A percentile compares a stretch with the other conserved stretches of the same genome.
Evolutionary conservation across 2,329 filamentous ascomycete genomes (phyloP).

Genomic region (Diaporthe vaccinii): DNA sequence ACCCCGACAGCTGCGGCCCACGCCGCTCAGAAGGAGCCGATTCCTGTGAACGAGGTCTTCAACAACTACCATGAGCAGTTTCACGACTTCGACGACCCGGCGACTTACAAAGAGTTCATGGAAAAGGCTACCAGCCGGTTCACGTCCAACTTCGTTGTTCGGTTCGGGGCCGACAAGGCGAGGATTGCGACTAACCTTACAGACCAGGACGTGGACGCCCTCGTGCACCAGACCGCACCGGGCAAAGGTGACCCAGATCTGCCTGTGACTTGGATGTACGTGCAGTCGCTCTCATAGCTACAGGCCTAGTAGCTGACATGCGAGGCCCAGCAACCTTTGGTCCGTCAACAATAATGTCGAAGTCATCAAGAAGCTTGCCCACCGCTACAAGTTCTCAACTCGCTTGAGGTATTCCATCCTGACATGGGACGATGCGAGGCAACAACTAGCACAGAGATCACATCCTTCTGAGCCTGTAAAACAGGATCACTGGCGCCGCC

Average conservation of each 20-base stretch:
- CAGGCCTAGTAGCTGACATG: slow-evolving; percentile 37
- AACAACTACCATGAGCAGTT: slow-evolving; percentile 52
- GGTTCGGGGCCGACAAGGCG: slow-evolving; percentile 70
- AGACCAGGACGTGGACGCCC: slow-evolving; percentile 53
- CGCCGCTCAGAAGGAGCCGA: slow-evolving; percentile 22
- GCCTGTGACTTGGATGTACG: slow-evolving; percentile 79
- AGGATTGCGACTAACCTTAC: slow-evolving; percentile 69
- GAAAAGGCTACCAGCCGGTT: slow-evolving; percentile 53
- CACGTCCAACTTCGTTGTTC: slow-evolving; percentile 73
- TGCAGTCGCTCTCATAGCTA: slow-evolving; percentile 30
- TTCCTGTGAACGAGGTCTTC: slow-evolving; percentile 24
- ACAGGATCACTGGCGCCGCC: not conserved
- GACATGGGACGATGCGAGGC: slow-evolving; percentile 54
- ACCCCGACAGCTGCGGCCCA: slow-evolving; percentile 32
- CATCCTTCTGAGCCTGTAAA: not conserved
- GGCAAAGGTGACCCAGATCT: slow-evolving; percentile 52
- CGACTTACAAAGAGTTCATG: slow-evolving; percentile 60
- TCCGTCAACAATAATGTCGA: slow-evolving; percentile 71
- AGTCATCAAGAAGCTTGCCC: slow-evolving; percentile 67
- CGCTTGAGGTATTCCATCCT: slow-evolving; percentile 73
- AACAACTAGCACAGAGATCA: slow-evolving; percentile 34
- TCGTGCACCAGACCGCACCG: slow-evolving; percentile 51
- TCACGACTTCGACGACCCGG: slow-evolving; percentile 65
- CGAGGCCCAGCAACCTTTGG: slow-evolving; percentile 73
- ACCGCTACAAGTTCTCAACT: slow-evolving; percentile 77